These are phyloP conservation scores for Cryphonectria radicalis DNA, from an alignment of 2,329 filamentous ascomycete genomes.

Conservation along the genomic window DNA sequence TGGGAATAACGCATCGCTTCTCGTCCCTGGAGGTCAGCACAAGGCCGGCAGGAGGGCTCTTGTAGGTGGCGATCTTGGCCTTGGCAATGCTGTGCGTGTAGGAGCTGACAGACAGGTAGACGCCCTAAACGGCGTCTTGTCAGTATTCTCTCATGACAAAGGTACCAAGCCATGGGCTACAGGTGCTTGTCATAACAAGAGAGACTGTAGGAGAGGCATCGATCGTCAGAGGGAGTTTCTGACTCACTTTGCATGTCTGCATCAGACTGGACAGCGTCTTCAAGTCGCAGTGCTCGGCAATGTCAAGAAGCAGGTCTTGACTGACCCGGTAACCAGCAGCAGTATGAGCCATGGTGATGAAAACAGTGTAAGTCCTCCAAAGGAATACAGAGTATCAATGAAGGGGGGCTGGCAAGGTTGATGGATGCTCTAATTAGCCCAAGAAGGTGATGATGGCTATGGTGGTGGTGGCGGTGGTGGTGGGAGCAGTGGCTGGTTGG, in stretches of 20 bases:
- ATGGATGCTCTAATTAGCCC: slow-evolving; percentile 8
- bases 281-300: slow-evolving; percentile 27
- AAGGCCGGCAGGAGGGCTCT: slow-evolving; percentile 3
- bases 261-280: slow-evolving; percentile 18
- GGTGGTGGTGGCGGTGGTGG: not conserved
- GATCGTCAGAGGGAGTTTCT: not conserved
- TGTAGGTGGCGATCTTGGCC: slow-evolving; percentile 19
- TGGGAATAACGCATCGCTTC: slow-evolving; percentile 10
- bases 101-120: slow-evolving; percentile 10
- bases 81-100: slow-evolving; percentile 21
- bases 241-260: slow-evolving; percentile 23
- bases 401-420: not conserved
- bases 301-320: slow-evolving; percentile 20
- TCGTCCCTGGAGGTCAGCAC: slow-evolving; percentile 22
- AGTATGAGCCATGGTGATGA: slow-evolving; percentile 8
- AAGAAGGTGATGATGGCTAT: slow-evolving; percentile 7
- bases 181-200: not conserved
- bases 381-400: slow-evolving; percentile 24
- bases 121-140: not conserved
- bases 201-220: not conserved
- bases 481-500: not conserved
- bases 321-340: slow-evolving; percentile 4
- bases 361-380: not conserved
- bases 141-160: not conserved
- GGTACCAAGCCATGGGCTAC: not conserved